Conservation (phyloP, 2,329 filamentous ascomycete species). For the Pyrenochaeta sp. region DNA sequence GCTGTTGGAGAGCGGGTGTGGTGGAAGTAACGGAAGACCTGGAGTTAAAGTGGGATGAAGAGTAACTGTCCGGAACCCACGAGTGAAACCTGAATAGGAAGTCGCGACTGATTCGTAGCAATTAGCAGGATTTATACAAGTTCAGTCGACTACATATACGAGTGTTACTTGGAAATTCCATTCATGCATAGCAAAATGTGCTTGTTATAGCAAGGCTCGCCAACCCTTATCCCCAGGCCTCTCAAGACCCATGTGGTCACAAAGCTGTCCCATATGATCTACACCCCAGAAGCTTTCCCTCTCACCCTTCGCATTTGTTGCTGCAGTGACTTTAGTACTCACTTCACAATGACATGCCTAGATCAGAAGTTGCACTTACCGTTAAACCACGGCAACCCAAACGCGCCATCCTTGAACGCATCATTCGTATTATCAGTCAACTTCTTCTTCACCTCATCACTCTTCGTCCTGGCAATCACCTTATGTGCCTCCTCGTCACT, state of each 20-base stretch:
- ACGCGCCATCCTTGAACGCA: slow-evolving; percentile 63
- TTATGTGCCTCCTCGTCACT: slow-evolving; percentile 54
- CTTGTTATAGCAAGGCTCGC: slow-evolving; percentile 49
- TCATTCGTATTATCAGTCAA: slow-evolving; percentile 60
- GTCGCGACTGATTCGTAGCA: too few relatives aligned
- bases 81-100: too few relatives aligned
- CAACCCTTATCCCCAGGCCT: slow-evolving; percentile 46
- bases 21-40: too few relatives aligned
- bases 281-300: slow-evolving; percentile 68
- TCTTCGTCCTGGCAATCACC: slow-evolving; percentile 50
- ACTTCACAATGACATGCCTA: neutral
- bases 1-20: too few relatives aligned
- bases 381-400: slow-evolving; percentile 68
- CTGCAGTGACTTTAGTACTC: slow-evolving; percentile 37
- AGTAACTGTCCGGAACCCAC: too few relatives aligned
- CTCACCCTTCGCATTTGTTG: slow-evolving; percentile 62
- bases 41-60: too few relatives aligned
- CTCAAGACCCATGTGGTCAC: slow-evolving; percentile 62
- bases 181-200: too few relatives aligned
- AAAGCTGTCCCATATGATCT: slow-evolving; percentile 66
- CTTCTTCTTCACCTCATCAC: slow-evolving; percentile 56
- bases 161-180: too few relatives aligned
- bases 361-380: slow-evolving; percentile 31
- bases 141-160: too few relatives aligned
- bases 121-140: too few relatives aligned